These are phyloP conservation scores for Cicer cuneatum DNA, from an alignment of 306 rosid genomes.

Conservation along the genomic window DNA sequence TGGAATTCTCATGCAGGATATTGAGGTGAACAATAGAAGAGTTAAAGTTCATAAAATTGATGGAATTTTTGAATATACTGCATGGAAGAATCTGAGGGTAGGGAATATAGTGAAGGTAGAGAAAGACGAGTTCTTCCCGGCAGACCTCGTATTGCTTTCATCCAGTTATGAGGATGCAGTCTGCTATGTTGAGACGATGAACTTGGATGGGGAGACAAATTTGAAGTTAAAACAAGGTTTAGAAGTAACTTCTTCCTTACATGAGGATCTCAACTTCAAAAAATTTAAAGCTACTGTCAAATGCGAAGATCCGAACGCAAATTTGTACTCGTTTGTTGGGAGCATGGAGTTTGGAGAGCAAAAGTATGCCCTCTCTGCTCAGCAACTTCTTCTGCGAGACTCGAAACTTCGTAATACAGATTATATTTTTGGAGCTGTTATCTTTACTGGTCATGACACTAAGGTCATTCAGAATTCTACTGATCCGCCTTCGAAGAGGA, in stretches of 20 bases:
- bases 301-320: constrained; percentile 96
- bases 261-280: constrained; percentile 55
- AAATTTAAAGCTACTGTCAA: constrained; percentile 69
- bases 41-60: constrained; percentile 63
- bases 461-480: constrained; percentile 95
- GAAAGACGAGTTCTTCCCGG: constrained; percentile 92
- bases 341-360: constrained; percentile 69
- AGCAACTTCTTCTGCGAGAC: constrained; percentile 91
- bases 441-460: constrained; percentile 89
- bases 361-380: constrained; percentile 73
- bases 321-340: constrained; percentile 86
- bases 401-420: constrained; percentile 96
- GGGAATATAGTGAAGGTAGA: constrained; percentile 83
- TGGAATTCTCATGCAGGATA: constrained; percentile 63
- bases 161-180: constrained; percentile 89
- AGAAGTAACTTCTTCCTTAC: constrained; percentile 73
- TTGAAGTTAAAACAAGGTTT: constrained; percentile 84
- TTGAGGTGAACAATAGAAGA: constrained; percentile 78
- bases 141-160: constrained; percentile 87
- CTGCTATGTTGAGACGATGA: constrained; percentile 98
- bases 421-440: constrained; percentile 76
- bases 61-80: constrained; percentile 59
- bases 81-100: constrained; percentile 87
- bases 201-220: constrained; percentile 97
- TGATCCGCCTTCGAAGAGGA: constrained; percentile 90